Conservation (phyloP, 306 rosid genomes). For the Herpetospermum pedunculosum region DNA sequence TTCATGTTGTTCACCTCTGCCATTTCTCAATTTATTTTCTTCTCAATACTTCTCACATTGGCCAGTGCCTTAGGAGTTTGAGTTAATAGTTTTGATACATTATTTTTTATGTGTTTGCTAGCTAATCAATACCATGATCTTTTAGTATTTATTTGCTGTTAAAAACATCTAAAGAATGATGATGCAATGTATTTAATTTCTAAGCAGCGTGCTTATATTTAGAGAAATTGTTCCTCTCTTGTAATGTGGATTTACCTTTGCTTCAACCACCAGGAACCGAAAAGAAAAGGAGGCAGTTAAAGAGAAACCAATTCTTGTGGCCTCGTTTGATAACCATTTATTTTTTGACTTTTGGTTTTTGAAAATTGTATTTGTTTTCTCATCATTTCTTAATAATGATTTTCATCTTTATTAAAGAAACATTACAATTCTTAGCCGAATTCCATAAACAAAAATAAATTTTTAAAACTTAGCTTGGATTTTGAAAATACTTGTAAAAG, state of each 20-base stretch:
- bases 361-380: no score
- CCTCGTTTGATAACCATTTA: no score
- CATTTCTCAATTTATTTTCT: background rate
- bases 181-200: no score
- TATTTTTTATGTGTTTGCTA: background rate
- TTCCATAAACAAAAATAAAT: no score
- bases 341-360: no score
- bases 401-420: no score
- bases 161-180: background rate
- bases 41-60: background rate
- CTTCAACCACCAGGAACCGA: slow-evolving; percentile 38
- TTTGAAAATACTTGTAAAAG: no score
- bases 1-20: background rate
- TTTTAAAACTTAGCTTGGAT: no score
- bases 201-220: background rate
- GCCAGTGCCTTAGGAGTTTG: background rate
- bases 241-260: background rate
- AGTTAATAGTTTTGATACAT: background rate
- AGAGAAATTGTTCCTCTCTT: background rate
- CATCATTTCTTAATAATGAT: no score
- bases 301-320: slow-evolving; percentile 19
- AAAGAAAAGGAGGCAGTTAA: slow-evolving; percentile 24
- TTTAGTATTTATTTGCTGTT: background rate
- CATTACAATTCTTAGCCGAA: no score
- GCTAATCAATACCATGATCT: background rate